Conservation (phyloP, 371 early-diverging fungal species). For the Umbelopsis sp. region DNA sequence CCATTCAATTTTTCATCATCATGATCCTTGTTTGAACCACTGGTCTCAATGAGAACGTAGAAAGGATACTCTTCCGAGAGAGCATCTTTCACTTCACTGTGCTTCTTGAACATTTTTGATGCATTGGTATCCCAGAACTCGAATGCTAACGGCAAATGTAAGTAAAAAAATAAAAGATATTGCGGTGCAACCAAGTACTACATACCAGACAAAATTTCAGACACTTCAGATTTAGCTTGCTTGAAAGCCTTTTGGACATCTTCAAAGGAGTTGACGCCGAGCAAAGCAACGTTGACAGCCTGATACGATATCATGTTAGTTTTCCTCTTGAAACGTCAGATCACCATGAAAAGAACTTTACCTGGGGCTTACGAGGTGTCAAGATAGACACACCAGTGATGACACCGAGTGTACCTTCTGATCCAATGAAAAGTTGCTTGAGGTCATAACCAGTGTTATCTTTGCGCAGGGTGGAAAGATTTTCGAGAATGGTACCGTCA, state of each 20-base stretch:
- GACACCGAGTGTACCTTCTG: conserved; percentile 92
- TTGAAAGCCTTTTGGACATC: conserved; percentile 82
- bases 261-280: conserved; percentile 77
- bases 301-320: conserved; percentile 11
- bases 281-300: conserved; percentile 79
- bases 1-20: conserved; percentile 83
- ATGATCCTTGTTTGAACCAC: conserved; percentile 90
- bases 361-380: conserved; percentile 49
- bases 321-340: not conserved
- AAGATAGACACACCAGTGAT: conserved; percentile 87
- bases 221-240: conserved; percentile 76
- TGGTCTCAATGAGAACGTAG: conserved; percentile 93
- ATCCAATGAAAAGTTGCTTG: conserved; percentile 93
- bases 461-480: conserved; percentile 75
- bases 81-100: conserved; percentile 65
- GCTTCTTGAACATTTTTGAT: conserved; percentile 70
- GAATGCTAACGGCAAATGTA: conserved; percentile 63
- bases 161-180: not conserved
- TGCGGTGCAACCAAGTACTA: not conserved
- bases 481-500: conserved; percentile 85
- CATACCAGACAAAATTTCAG: conserved; percentile 87
- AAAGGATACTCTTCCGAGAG: conserved; percentile 76
- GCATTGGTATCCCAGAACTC: conserved; percentile 92
- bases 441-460: conserved; percentile 90
- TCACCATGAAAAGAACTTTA: conserved; percentile 1